phyloP scores from a whole-genome alignment of 768 basidiomycete genomes.

The Suillus brevipes region DNA sequence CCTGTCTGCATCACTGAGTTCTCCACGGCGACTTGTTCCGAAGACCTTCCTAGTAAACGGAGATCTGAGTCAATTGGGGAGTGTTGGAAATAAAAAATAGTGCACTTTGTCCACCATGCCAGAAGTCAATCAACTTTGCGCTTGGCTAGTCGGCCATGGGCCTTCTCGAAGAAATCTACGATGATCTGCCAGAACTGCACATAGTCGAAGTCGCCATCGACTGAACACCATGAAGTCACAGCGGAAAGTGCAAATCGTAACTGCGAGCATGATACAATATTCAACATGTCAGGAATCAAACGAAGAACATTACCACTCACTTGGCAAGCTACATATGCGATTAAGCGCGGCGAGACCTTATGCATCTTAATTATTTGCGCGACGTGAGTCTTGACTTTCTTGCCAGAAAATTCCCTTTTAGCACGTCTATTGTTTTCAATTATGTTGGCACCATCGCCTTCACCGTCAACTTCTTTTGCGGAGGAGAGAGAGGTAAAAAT shows the following conservation, averaged over 20 bases:
- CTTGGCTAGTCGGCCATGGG: too few relatives aligned
- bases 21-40: too few relatives aligned
- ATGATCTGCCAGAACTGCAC: too few relatives aligned
- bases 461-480: neutral
- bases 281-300: neutral
- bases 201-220: neutral
- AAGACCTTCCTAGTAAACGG: too few relatives aligned
- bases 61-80: too few relatives aligned
- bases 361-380: too few relatives aligned
- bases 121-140: too few relatives aligned
- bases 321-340: neutral
- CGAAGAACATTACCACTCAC: neutral
- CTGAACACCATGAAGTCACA: neutral
- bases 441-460: neutral
- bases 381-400: neutral
- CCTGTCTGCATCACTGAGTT: too few relatives aligned
- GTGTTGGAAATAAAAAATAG: too few relatives aligned
- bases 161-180: too few relatives aligned
- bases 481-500: constrained; percentile 20
- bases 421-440: neutral
- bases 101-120: too few relatives aligned
- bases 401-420: neutral
- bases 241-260: neutral
- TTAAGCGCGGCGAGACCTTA: too few relatives aligned
- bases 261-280: neutral